Evolutionary conservation across 2,329 filamentous ascomycete species (phyloP).

Genomic region (Penicillium sp.): DNA sequence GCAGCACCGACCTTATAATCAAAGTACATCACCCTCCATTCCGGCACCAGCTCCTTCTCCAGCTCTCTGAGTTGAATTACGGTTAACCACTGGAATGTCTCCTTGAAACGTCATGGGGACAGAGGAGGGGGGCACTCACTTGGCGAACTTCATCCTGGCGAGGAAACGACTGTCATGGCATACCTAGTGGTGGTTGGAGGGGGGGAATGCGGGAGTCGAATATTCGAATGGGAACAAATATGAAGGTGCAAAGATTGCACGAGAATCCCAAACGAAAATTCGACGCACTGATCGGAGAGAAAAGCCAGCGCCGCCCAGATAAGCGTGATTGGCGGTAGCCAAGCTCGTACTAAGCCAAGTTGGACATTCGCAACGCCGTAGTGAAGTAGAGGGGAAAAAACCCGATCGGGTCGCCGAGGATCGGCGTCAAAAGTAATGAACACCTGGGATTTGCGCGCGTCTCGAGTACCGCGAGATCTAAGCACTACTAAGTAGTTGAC

Average conservation of each 20-base stretch:
- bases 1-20: constrained; percentile 75
- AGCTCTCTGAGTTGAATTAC: constrained; percentile 64
- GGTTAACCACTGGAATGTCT: constrained; percentile 30
- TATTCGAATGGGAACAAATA: constrained; percentile 1
- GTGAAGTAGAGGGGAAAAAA: constrained; percentile 6
- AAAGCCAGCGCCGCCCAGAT: constrained; percentile 1
- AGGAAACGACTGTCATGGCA: constrained; percentile 28
- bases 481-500: no score
- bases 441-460: constrained; percentile 2
- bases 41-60: constrained; percentile 85
- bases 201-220: constrained; percentile 6
- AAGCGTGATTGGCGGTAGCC: constrained; percentile 8
- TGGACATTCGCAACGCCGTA: background rate
- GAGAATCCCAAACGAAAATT: background rate
- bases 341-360: constrained; percentile 13
- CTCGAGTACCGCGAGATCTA: constrained; percentile 10
- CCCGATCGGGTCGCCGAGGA: constrained; percentile 4
- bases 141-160: constrained; percentile 65
- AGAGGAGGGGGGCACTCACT: constrained; percentile 49
- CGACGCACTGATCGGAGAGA: constrained; percentile 4
- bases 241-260: background rate
- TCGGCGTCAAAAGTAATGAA: constrained; percentile 5
- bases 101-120: constrained; percentile 14
- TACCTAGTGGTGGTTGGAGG: constrained; percentile 12
- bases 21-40: constrained; percentile 94